Conservation (phyloP, 257 asterid genomes). For the Cordia subcordata region DNA sequence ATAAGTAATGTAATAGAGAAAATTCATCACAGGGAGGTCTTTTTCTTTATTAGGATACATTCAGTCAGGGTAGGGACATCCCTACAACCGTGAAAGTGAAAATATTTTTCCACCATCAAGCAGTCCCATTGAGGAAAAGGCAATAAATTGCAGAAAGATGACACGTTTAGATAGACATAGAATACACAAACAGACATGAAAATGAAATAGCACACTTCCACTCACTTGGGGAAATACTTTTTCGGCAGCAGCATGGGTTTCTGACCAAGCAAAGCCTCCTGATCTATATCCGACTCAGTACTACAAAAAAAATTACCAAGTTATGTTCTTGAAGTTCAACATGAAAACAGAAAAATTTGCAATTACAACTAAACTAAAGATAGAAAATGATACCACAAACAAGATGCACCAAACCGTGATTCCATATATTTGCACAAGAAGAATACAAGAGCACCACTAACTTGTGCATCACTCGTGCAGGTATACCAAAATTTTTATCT, state of each 20-base stretch:
- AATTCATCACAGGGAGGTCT: too few species aligned
- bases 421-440: too few species aligned
- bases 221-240: conserved; percentile 66
- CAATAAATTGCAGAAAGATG: neutral
- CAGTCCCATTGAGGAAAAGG: neutral
- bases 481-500: too few species aligned
- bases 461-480: too few species aligned
- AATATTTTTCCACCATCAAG: too few species aligned
- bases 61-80: too few species aligned
- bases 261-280: conserved; percentile 26
- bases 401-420: too few species aligned
- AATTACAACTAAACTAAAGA: neutral
- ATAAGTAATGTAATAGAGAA: too few species aligned
- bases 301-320: conserved; percentile 33
- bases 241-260: conserved; percentile 22
- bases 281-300: conserved; percentile 30
- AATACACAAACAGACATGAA: neutral
- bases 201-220: conserved; percentile 14
- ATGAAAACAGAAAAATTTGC: conserved; percentile 5
- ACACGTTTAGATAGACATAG: conserved; percentile 1
- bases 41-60: too few species aligned
- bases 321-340: conserved; percentile 12
- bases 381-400: neutral
- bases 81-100: too few species aligned
- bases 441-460: too few species aligned